Conservation (phyloP, 2,329 filamentous ascomycete genomes). For the Alternaria gaisen region DNA sequence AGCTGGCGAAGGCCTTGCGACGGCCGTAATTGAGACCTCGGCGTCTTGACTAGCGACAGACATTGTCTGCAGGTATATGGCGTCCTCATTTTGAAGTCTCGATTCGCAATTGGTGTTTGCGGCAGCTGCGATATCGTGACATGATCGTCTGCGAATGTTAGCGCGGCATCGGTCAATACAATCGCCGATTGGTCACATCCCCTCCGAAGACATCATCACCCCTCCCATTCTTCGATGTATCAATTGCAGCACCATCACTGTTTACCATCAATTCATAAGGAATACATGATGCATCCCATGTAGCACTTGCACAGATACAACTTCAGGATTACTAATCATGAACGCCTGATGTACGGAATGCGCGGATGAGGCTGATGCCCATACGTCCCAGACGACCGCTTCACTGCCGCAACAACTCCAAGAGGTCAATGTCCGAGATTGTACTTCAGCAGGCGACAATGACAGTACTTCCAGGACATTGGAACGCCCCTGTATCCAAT, state of each 20-base stretch:
- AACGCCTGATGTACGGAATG: background rate
- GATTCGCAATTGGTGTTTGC: slow-evolving; percentile 19
- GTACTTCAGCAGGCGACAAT: background rate
- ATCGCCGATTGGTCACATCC: slow-evolving; percentile 15
- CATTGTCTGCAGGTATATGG: slow-evolving; percentile 54
- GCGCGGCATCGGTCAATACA: slow-evolving; percentile 23
- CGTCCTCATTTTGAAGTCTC: slow-evolving; percentile 46
- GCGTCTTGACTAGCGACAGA: slow-evolving; percentile 44
- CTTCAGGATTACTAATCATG: background rate
- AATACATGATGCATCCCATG: background rate
- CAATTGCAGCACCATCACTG: background rate
- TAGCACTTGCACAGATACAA: background rate
- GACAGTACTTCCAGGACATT: background rate
- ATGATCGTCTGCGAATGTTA: slow-evolving; percentile 26
- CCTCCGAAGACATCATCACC: background rate
- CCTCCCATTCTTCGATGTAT: background rate
- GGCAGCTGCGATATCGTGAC: slow-evolving; percentile 18
- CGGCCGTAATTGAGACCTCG: slow-evolving; percentile 39
- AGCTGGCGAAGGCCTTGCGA: slow-evolving; percentile 34
- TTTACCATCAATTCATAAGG: background rate
- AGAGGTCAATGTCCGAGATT: background rate
- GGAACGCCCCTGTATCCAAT: background rate
- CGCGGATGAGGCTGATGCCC: background rate
- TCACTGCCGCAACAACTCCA: background rate
- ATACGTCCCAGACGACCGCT: background rate